Evolutionary conservation across 2,329 filamentous ascomycete species (phyloP), one percentile per base, ranked within the genome.

Genomic region (Penicillium sp.): DNA sequence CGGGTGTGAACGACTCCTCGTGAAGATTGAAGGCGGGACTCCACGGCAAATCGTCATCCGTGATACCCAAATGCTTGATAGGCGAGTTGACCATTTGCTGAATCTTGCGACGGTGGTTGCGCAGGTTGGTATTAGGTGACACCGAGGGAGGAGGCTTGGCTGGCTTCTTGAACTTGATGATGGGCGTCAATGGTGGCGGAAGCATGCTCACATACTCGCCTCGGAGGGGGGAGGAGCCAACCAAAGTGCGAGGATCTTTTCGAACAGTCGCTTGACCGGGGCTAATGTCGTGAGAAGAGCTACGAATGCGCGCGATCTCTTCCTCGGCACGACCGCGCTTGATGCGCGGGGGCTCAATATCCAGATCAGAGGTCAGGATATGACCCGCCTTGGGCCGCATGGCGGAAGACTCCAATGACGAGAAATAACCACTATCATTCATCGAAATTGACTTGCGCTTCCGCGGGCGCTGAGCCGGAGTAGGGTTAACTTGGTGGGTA

Each of bases 381-480:
- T 86, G 82, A 16, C 79, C 80, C 60, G 85, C 81, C 64, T 86
- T 84, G 50, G 89, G 87, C 59, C 94, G 86, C 73, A 91, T 85
- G 14, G 85, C 92, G 0, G 95, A 98, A 2, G 95, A 98, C 68
- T 97, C 93, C 18, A 98, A 83, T 0, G 93, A 97, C 1, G 95
- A 98, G 73, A 96, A 96, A 76, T 98, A 99, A 41, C 95, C 95
- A 73, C 94, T 98, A 76, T 99, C 95, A 70, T 90, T 91, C 81
- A 96, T 89, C 13, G 89, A 89, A 33, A 85, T 85, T 69, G 90
- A 86, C 74, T 92, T 94, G 65, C 90, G 88, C 77, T 91, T 91
- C 65, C 89, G 87, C 40, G 87, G 85, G 53, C 86, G 87, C 52
- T 81, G 79, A 35, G 79, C 82, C 44, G 83, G 83, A n/a, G 90